Base-by-base conservation (phyloP, 2,329 filamentous ascomycete genomes). In the Metarhizium sp. region DNA sequence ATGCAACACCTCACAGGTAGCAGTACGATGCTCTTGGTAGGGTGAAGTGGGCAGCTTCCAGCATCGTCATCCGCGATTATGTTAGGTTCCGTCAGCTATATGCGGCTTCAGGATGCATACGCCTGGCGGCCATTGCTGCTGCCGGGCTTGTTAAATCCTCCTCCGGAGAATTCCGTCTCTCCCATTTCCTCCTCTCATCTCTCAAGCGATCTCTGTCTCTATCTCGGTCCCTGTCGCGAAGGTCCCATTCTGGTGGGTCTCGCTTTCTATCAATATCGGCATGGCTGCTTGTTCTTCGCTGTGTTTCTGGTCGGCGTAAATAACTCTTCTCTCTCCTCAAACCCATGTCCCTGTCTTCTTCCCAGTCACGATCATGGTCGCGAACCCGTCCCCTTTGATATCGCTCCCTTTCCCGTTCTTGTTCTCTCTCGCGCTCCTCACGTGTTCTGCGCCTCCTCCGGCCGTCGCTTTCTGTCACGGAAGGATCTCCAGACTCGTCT, bases 261-360 rank as follows among this genome's bases (percentile, higher is more conserved):
- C 71, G 67, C 48, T 71, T 66, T 25, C 76, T 68, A 57, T 78
- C 76, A 38, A 73, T 67, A 57, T 79, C 77, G 29, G 75, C 74
- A 57, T 78, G 76, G 60, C 76, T 79, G 64, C 76, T 78, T 3
- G 77, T 75, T 48, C 77, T 67, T 50, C 75, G 68, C 32, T 72
- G 66, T 14, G 67, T 61, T 1, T 75, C 74, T 1, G 74, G 70
- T n/a, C 74, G 69, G 34, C 69, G 64, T 13, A 71, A 61, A 58
- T 74, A 71, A 30, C 57, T 61, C 36, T 65, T 65, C 7, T 70
- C 69, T 48, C 70, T 67, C 52, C 67, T 61, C 40, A 60, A 58
- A 20, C 62, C 59, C 1, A 62, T 55, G 16, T 70, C 70, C 38
- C 65, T 64, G 8, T 71, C 70, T 18, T 66, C 66, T 14, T 66